Percentiles rank a stretch among this genome's conserved stretches.
phyloP scores from a whole-genome alignment of 2,329 filamentous ascomycete genomes.

The Colletotrichum orchidophilum region DNA sequence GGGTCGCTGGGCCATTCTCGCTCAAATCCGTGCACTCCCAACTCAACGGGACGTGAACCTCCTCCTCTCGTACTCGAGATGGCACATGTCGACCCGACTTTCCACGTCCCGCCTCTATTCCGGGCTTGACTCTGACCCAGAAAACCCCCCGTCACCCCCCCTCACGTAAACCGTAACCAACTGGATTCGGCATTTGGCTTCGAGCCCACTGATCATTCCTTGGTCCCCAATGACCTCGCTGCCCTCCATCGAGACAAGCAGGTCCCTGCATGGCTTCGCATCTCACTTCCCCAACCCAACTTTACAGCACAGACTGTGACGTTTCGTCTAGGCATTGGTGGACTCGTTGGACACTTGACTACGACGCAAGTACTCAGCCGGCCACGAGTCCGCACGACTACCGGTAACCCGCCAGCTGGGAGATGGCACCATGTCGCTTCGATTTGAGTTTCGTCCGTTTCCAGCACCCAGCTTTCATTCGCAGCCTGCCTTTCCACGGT shows the following conservation, averaged over 20 bases:
- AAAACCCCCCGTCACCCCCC: background rate
- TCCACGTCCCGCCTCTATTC: background rate
- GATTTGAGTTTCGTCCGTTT: constrained; percentile 25
- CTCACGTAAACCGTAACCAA: background rate
- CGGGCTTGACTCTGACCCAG: background rate
- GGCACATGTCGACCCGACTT: constrained; percentile 15
- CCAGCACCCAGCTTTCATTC: background rate
- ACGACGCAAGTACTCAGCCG: background rate
- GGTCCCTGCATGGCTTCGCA: constrained; percentile 4
- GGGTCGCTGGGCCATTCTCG: background rate
- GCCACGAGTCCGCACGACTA: background rate
- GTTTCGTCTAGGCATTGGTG: constrained; percentile 13
- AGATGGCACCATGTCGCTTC: background rate
- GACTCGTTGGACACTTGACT: background rate
- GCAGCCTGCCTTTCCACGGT: background rate
- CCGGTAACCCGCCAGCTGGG: background rate
- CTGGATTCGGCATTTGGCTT: background rate
- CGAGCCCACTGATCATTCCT: background rate
- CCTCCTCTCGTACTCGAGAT: constrained; percentile 13
- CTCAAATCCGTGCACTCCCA: background rate
- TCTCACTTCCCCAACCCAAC: background rate
- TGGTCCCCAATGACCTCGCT: background rate
- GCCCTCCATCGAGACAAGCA: background rate
- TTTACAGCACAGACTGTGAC: constrained; percentile 14
- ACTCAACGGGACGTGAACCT: background rate